Percentiles rank a stretch among this genome's conserved stretches.
Evolutionary conservation across 2,329 filamentous ascomycete species (phyloP).

Genomic region (Diaporthe sp.): DNA sequence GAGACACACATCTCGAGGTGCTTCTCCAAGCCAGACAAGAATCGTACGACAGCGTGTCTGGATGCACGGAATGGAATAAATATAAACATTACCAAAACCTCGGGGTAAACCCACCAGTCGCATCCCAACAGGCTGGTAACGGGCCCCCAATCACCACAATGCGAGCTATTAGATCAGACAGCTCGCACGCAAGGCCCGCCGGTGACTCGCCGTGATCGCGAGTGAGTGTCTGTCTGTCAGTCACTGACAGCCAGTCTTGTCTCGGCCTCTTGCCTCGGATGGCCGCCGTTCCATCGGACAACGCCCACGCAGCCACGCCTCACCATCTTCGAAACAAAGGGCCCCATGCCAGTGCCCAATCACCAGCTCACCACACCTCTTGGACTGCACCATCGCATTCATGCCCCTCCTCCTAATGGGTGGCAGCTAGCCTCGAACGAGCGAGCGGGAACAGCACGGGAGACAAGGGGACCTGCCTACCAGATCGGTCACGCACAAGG

Average conservation of each 20-base stretch:
- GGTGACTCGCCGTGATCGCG: background rate
- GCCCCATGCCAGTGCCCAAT: slow-evolving; percentile 22
- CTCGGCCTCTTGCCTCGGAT: slow-evolving; percentile 27
- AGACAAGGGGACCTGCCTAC: background rate
- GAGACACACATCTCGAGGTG: background rate
- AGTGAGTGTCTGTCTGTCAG: background rate
- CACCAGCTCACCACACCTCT: slow-evolving; percentile 27
- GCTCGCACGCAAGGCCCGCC: background rate
- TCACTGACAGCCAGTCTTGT: background rate
- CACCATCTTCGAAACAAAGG: slow-evolving; percentile 31
- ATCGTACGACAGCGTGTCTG: background rate
- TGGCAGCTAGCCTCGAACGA: slow-evolving; percentile 24
- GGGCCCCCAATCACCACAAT: background rate
- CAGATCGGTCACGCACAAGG: slow-evolving; percentile 23
- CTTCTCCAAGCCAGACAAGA: background rate
- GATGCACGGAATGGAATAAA: background rate
- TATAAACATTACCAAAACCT: slow-evolving; percentile 20
- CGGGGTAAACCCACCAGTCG: slow-evolving; percentile 28
- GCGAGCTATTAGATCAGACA: slow-evolving; percentile 6
- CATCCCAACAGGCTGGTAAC: slow-evolving; percentile 27
- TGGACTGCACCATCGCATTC: slow-evolving; percentile 24
- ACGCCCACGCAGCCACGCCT: slow-evolving; percentile 15
- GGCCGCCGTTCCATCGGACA: slow-evolving; percentile 30
- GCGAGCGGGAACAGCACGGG: slow-evolving; percentile 15
- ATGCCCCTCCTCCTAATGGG: background rate